Evolutionary conservation across 164 flowering plant species (phyloP).

Genomic region (Litsea cubeba): DNA sequence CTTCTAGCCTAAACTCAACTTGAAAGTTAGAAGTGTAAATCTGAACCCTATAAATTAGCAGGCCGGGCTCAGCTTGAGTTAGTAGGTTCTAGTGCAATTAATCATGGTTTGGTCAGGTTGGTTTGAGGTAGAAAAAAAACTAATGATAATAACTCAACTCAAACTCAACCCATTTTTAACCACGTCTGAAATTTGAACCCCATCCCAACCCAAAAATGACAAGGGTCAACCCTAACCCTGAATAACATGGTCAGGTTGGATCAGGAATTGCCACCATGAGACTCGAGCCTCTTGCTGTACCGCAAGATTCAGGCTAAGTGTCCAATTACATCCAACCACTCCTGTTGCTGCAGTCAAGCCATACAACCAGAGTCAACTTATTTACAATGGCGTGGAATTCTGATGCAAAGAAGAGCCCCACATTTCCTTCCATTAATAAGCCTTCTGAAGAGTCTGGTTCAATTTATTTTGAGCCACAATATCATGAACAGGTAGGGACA

Average conservation of each 20-base stretch:
- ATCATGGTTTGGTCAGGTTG: too few species aligned
- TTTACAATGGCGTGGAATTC: not conserved
- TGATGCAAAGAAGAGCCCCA: constrained; percentile 6
- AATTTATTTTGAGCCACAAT: constrained; percentile 11
- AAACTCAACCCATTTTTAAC: too few species aligned
- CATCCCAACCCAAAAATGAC: not conserved
- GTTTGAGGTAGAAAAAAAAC: too few species aligned
- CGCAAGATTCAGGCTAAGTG: too few species aligned
- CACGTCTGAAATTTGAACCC: not conserved
- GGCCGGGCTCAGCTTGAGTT: too few species aligned
- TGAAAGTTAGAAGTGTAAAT: too few species aligned
- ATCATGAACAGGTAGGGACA: constrained; percentile 33
- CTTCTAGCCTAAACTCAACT: too few species aligned
- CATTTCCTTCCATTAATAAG: constrained; percentile 11
- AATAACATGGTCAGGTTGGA: not conserved
- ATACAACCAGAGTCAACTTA: not conserved
- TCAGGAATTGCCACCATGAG: too few species aligned
- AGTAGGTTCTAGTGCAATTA: too few species aligned
- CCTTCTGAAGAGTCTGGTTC: constrained; percentile 10
- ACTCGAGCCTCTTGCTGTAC: too few species aligned
- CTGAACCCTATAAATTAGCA: too few species aligned
- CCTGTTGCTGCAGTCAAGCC: not conserved
- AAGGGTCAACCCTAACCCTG: not conserved
- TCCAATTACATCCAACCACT: not conserved
- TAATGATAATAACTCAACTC: too few species aligned